Conservation (phyloP, 441 rosid species). For the Viola pubescens region DNA sequence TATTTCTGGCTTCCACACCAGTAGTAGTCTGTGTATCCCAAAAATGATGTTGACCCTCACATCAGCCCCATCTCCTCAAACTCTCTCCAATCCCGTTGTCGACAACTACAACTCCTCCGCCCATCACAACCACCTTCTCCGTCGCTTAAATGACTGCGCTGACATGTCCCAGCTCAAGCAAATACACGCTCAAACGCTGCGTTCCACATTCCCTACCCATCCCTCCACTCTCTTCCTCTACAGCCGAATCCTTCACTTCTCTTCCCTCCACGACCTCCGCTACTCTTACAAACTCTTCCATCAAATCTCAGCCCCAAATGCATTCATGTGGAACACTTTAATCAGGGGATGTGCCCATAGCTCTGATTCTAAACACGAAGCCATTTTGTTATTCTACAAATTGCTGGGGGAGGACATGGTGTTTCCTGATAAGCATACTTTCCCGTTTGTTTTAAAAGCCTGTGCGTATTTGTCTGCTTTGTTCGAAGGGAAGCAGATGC, state of each 20-base stretch:
- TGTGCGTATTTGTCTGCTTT: conserved; percentile 38
- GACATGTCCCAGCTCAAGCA: conserved; percentile 45
- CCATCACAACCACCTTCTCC: conserved; percentile 38
- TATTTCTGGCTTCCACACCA: too few species aligned
- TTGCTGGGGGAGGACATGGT: conserved; percentile 45
- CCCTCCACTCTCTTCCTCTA: conserved; percentile 44
- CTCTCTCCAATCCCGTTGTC: conserved; percentile 16
- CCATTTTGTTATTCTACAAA: conserved; percentile 37
- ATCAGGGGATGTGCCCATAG: conserved; percentile 48
- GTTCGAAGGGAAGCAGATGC: conserved; percentile 40
- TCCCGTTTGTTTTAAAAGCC: conserved; percentile 61
- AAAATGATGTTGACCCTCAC: conserved; percentile 31
- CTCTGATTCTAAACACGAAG: conserved; percentile 32
- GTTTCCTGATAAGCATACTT: conserved; percentile 59
- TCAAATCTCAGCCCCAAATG: conserved; percentile 38
- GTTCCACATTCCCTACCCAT: conserved; percentile 43
- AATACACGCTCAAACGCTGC: conserved; percentile 67
- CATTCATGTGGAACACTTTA: conserved; percentile 62
- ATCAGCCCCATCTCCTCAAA: conserved; percentile 29
- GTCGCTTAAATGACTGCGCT: conserved; percentile 31
- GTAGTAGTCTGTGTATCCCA: not conserved
- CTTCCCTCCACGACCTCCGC: conserved; percentile 36
- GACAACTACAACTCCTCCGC: conserved; percentile 8
- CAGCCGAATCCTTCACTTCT: conserved; percentile 59
- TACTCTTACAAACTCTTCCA: conserved; percentile 46